Evolutionary conservation across 2,329 filamentous ascomycete species (phyloP), one percentile per base, ranked within the genome.

Genomic region (Sporothrix schenckii): DNA sequence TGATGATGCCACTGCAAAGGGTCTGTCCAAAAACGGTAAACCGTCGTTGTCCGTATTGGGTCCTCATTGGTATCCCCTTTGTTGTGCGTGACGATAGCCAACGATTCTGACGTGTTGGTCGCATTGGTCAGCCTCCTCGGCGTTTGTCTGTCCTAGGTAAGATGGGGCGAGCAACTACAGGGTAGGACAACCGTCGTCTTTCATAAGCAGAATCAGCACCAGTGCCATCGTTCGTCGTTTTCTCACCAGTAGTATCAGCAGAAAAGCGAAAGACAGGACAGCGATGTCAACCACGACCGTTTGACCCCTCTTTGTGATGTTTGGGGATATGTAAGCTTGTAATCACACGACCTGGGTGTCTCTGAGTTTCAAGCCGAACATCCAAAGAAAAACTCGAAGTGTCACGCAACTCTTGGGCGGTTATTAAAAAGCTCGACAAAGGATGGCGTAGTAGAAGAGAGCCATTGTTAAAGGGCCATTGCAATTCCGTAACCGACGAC

Each of bases 121-220:
- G 16, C 61, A 65, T 65, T 50, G 61, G 61, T 50, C 61, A 65
- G 61, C 61, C 61, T 34, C 44, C 27, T 65, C 58, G 30, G 54
- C 30, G 30, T 39, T 56, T 56, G 24, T 34, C 34, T n/a, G 49
- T n/a, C n/a, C 16, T 39, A 21, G 30, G 34, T 39, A 58, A 27
- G 54, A 47, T 4, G 11, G 41, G n/a, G 30, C 30, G 39, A 11
- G 19, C 58, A 44, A 27, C 39, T 21, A 6, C 30, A 58, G 14
- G 1, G 34, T 7, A 34, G 1, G 4, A 9, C 34, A 34, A 34
- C 34, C 6, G 10, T 44, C 6, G 58, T 47, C 61, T 34, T 50
- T 49, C 60, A 63, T 63, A 13, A 65, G 61, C 61, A 44, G n/a
- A 21, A 66, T 52, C 44, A 66, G 63, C 44, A 63, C 41, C 24